Evolutionary conservation across 139 green algal genomes (phyloP), one percentile per base, ranked within the genome.

Genomic region (Asterochloris erici): DNA sequence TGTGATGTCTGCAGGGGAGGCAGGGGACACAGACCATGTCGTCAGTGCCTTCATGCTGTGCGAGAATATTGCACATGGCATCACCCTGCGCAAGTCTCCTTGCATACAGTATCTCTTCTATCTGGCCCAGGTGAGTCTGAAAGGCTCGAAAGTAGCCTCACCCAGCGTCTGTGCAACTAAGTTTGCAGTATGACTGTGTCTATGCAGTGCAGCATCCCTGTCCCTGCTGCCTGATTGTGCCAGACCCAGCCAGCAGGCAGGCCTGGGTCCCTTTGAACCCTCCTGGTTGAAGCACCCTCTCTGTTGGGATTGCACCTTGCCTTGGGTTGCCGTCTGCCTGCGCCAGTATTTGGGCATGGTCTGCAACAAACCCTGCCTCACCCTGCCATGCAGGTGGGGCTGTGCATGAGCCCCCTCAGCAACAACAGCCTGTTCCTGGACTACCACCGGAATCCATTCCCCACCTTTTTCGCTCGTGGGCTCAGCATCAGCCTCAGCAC

Each of bases 341-440:
- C 9, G 26, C 38, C 38, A 54, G 38, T 54, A 6, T 6, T 54
- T 54, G 38, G 38, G 38, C 38, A 10, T 54, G 38, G 38, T 54
- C 38, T 54, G 38, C 38, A 2, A 54, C 38, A 6, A n/a, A 54
- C 38, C 38, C 69, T 63, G 38, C 24, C 64, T 0, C 63, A 15
- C 38, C 9, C 19, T 81, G 24, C 69, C 16, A 74, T 79, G 15
- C 95, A 98, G 94, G 95, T 98, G 78, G 96, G 96, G 6, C 92
- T 99, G 68, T 97, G 93, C 88, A 98, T 99, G 96, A 92, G 84
- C 12, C 97, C 97, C 6, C 90, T 99, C 68, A 98, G 92, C 90
- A 99, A 99, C 93, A 99, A 99, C 93, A 96, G 88, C 61, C 91
- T 99, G 26, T 99, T 99, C 91, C 90, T 99, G 74, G 97, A 99